These are phyloP conservation scores for Harringtonia aguacate DNA, from an alignment of 2,329 filamentous ascomycete species.

Conservation along the genomic window DNA sequence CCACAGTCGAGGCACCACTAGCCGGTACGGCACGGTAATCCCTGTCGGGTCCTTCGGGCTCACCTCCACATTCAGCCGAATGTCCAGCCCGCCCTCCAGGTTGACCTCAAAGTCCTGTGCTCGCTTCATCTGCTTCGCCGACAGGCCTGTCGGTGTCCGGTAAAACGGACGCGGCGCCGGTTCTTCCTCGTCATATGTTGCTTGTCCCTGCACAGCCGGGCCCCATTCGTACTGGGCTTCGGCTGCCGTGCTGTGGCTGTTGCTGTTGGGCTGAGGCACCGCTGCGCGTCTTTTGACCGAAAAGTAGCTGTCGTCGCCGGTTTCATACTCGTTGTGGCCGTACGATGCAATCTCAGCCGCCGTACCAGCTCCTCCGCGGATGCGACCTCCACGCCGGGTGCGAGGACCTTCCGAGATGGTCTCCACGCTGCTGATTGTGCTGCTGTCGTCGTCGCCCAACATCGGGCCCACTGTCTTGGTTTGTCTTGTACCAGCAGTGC, in stretches of 20 bases:
- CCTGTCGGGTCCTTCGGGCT: conserved; percentile 77
- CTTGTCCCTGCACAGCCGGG: not conserved
- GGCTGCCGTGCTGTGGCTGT: conserved; percentile 6
- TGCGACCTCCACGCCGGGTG: conserved; percentile 3
- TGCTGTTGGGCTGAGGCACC: conserved; percentile 1
- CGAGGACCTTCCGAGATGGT: conserved; percentile 8
- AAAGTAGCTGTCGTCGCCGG: conserved; percentile 49
- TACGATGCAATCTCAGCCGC: conserved; percentile 23
- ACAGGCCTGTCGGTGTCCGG: conserved; percentile 60
- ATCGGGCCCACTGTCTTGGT: not conserved
- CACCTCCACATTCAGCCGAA: conserved; percentile 83
- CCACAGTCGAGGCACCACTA: conserved; percentile 72
- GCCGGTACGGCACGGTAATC: conserved; percentile 75
- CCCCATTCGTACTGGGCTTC: too few relatives aligned
- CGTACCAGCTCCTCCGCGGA: conserved; percentile 10
- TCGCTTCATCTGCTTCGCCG: conserved; percentile 48
- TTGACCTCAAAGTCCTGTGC: conserved; percentile 52
- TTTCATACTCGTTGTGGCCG: conserved; percentile 34
- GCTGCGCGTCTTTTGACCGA: conserved; percentile 26
- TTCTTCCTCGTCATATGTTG: not conserved
- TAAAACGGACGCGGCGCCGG: conserved; percentile 36
- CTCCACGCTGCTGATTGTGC: conserved; percentile 12
- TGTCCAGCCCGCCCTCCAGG: conserved; percentile 73
- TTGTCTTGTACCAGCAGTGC: not conserved
- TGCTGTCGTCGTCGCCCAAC: conserved; percentile 16